Percentiles rank a stretch among this genome's conserved stretches.
These are phyloP conservation scores for Neonectria sp. DNA, from an alignment of 2,329 filamentous ascomycete species.

Conservation along the genomic window DNA sequence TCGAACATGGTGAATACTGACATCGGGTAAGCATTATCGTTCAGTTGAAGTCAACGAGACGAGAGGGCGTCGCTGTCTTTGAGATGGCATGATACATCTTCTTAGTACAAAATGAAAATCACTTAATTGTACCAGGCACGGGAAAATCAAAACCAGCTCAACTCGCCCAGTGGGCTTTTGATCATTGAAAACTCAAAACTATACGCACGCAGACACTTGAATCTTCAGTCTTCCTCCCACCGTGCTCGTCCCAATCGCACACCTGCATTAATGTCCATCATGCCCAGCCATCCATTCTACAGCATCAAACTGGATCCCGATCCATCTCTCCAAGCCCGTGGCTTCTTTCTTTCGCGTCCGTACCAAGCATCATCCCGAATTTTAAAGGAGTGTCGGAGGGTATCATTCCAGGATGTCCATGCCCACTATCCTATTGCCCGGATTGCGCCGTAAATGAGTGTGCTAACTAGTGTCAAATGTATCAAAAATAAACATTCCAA, in stretches of 20 bases:
- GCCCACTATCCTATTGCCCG: constrained; percentile 36
- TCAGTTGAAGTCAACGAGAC: not conserved
- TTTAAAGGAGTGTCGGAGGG: constrained; percentile 44
- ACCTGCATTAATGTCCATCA: constrained; percentile 24
- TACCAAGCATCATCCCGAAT: constrained; percentile 16
- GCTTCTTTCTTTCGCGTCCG: not conserved
- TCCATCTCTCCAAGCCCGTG: not conserved
- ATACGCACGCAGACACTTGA: not conserved
- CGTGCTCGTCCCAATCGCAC: not conserved
- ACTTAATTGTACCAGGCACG: not conserved
- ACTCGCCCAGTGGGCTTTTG: not conserved
- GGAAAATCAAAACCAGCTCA: not conserved
- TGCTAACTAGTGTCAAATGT: constrained; percentile 36
- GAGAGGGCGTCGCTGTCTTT: not conserved
- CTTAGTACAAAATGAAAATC: not conserved
- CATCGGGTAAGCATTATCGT: not conserved
- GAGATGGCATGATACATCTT: not conserved
- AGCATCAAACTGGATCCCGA: constrained; percentile 7
- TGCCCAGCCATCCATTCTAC: constrained; percentile 3
- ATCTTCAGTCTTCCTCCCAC: not conserved
- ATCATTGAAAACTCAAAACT: constrained; percentile 15
- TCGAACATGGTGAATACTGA: not conserved
- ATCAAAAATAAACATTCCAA: constrained; percentile 23
- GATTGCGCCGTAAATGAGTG: constrained; percentile 46
- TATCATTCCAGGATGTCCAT: constrained; percentile 39